phyloP scores from a whole-genome alignment of 225 moss, liverwort and hornwort genomes.

The Sphagnum contortum region DNA sequence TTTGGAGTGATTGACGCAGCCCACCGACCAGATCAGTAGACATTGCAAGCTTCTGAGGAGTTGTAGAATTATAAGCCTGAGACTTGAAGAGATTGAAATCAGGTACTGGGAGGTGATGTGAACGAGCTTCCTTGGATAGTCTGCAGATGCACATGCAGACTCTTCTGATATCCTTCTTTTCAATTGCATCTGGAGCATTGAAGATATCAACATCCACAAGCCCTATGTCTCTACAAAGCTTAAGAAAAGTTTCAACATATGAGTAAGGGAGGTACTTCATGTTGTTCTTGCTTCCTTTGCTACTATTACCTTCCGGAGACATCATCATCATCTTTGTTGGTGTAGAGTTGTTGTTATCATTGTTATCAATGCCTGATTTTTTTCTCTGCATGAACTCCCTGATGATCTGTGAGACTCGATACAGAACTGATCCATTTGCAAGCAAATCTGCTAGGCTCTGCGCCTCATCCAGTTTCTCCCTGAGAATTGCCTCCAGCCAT shows the following conservation, averaged over 20 bases:
- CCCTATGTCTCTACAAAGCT: constrained; percentile 79
- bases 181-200: constrained; percentile 71
- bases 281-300: constrained; percentile 18
- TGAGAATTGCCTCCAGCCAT: constrained; percentile 46
- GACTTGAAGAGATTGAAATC: constrained; percentile 80
- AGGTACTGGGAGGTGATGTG: constrained; percentile 51
- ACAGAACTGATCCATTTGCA: constrained; percentile 30
- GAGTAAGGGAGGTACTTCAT: constrained; percentile 78
- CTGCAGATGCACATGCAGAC: constrained; percentile 75
- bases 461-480: constrained; percentile 17
- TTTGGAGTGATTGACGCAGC: constrained; percentile 49
- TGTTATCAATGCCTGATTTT: constrained; percentile 19
- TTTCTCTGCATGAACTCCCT: constrained; percentile 16
- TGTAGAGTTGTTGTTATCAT: background rate
- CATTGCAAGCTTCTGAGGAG: constrained; percentile 33
- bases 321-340: constrained; percentile 9
- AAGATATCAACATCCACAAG: constrained; percentile 71
- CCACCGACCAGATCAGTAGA: constrained; percentile 50
- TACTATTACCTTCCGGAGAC: constrained; percentile 20
- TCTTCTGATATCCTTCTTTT: constrained; percentile 73
- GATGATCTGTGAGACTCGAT: constrained; percentile 19
- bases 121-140: constrained; percentile 67
- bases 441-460: constrained; percentile 29
- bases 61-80: background rate
- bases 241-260: constrained; percentile 68